Conservation (phyloP, 208 protist species). For the Naegleria gruberi region DNA sequence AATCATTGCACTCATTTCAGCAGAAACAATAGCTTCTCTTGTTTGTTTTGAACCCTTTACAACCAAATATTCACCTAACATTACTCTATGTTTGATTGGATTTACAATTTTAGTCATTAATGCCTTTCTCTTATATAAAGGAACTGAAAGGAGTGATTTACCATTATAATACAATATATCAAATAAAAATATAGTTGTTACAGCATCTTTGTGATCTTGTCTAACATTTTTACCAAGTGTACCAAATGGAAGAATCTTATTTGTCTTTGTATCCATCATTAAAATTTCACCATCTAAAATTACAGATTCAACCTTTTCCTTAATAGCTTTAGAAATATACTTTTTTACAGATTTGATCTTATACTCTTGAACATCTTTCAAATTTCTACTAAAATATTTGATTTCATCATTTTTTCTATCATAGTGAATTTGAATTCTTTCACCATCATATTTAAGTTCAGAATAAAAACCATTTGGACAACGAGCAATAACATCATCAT, state of each 20-base stretch:
- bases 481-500: constrained; percentile 47
- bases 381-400: constrained; percentile 56
- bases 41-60: background rate
- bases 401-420: constrained; percentile 57
- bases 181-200: constrained; percentile 63
- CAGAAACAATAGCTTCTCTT: background rate
- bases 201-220: constrained; percentile 53
- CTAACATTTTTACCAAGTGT: constrained; percentile 65
- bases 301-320: constrained; percentile 40
- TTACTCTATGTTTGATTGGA: constrained; percentile 44
- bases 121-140: constrained; percentile 43
- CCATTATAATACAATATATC: constrained; percentile 70
- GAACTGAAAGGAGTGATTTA: constrained; percentile 37
- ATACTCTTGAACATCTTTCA: constrained; percentile 58
- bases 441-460: constrained; percentile 76
- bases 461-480: constrained; percentile 66
- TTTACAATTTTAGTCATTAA: constrained; percentile 39
- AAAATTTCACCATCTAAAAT: constrained; percentile 75
- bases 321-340: constrained; percentile 47
- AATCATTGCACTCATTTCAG: background rate
- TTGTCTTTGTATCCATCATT: constrained; percentile 58
- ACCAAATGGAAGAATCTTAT: constrained; percentile 65
- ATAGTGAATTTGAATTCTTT: constrained; percentile 58
- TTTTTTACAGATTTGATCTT: constrained; percentile 55
- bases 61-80: constrained; percentile 31